phyloP scores from a whole-genome alignment of 306 rosid genomes.

The Vicia sativa region DNA sequence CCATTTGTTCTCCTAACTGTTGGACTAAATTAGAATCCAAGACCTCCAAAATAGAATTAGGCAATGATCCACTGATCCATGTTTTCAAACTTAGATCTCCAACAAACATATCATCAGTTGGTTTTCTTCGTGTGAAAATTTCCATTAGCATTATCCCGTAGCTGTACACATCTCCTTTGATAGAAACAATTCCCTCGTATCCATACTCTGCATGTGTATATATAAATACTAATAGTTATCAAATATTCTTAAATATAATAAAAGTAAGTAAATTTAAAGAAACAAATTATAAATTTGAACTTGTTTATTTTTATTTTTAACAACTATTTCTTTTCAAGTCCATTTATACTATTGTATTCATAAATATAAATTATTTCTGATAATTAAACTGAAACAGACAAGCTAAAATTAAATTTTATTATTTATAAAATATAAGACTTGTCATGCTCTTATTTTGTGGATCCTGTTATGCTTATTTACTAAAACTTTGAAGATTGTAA shows the following conservation, averaged over 20 bases:
- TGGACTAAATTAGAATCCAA: conserved; percentile 22
- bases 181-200: not conserved
- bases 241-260: not conserved
- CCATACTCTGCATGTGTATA: conserved; percentile 15
- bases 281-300: not conserved
- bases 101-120: not conserved
- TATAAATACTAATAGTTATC: not conserved
- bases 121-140: not conserved
- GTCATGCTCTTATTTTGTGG: too few species aligned
- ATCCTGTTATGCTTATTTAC: too few species aligned
- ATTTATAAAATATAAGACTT: too few species aligned
- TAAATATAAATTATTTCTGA: too few species aligned
- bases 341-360: too few species aligned
- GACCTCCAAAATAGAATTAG: conserved; percentile 19
- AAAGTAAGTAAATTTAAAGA: not conserved
- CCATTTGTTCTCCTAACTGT: conserved; percentile 1
- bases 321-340: too few species aligned
- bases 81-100: not conserved
- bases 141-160: conserved; percentile 4
- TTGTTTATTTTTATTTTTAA: not conserved
- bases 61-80: conserved; percentile 8
- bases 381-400: too few species aligned
- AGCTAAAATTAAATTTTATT: too few species aligned
- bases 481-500: too few species aligned
- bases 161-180: conserved; percentile 5